Conservation (phyloP, 345 rosid genomes). For the Pugionium dolabratum region DNA sequence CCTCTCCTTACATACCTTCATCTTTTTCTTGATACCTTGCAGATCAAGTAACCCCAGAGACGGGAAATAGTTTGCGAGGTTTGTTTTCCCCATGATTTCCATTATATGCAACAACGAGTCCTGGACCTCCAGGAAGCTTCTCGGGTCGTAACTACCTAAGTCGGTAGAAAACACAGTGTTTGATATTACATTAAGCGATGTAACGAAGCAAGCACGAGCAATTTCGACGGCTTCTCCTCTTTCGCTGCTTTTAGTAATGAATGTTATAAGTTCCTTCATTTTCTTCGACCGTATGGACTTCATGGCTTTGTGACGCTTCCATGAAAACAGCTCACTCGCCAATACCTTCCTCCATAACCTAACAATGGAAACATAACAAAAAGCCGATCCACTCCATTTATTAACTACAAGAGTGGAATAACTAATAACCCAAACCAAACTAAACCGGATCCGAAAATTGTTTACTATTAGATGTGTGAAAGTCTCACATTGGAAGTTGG, state of each 20-base stretch:
- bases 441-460: not conserved
- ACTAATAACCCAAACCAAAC: not conserved
- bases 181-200: constrained; percentile 47
- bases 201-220: constrained; percentile 44
- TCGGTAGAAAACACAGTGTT: constrained; percentile 47
- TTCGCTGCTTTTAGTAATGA: constrained; percentile 19
- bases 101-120: constrained; percentile 36
- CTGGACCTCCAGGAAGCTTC: constrained; percentile 38
- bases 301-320: constrained; percentile 8
- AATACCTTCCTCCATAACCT: constrained; percentile 30
- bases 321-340: constrained; percentile 22
- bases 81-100: constrained; percentile 48
- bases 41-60: constrained; percentile 44
- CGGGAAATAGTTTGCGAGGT: constrained; percentile 52
- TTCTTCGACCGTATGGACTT: constrained; percentile 24
- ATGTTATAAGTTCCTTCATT: constrained; percentile 38
- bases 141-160: constrained; percentile 36
- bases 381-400: not conserved
- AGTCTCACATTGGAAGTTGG: too few relatives aligned
- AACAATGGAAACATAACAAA: not conserved
- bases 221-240: constrained; percentile 41
- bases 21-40: constrained; percentile 42
- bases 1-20: constrained; percentile 18
- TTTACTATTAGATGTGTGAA: too few relatives aligned
- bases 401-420: not conserved